Evolutionary conservation across 768 basidiomycete species (phyloP).

Genomic region (Russula earlei): DNA sequence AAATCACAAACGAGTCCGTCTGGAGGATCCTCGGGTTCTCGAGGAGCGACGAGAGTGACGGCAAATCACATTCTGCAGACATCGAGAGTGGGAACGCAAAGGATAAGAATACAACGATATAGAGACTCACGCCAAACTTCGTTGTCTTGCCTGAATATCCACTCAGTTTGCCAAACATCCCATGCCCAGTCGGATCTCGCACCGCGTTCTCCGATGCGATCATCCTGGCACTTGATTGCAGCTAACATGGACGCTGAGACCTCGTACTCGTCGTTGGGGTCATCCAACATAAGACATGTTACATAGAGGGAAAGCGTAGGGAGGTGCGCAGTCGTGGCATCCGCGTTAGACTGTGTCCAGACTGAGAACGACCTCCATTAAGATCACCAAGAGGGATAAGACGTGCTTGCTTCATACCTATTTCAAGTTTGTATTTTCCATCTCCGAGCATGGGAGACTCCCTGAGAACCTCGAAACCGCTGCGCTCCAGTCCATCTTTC

Average conservation of each 20-base stretch:
- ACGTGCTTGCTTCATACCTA: constrained; percentile 33
- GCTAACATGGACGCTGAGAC: constrained; percentile 59
- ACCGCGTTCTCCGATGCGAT: constrained; percentile 49
- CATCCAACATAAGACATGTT: constrained; percentile 56
- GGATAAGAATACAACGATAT: background rate
- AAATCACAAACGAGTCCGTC: constrained; percentile 62
- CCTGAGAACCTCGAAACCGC: constrained; percentile 52
- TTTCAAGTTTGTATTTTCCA: constrained; percentile 62
- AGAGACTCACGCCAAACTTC: constrained; percentile 62
- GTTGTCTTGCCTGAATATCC: constrained; percentile 57
- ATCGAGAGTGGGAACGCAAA: background rate
- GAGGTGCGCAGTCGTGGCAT: constrained; percentile 24
- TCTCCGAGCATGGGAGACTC: constrained; percentile 61
- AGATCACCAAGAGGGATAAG: background rate
- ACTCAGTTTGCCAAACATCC: constrained; percentile 63
- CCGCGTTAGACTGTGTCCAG: background rate
- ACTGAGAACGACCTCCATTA: background rate
- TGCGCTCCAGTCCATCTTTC: constrained; percentile 27
- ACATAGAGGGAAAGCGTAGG: constrained; percentile 52
- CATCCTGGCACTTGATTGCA: constrained; percentile 58
- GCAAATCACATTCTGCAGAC: constrained; percentile 49
- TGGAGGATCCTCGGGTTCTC: constrained; percentile 48
- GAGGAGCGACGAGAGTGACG: constrained; percentile 49
- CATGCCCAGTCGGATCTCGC: constrained; percentile 65
- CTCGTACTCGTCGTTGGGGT: constrained; percentile 49